These are phyloP conservation scores for Ciborinia camelliae DNA, from an alignment of 2,329 filamentous ascomycete genomes.

Conservation along the genomic window DNA sequence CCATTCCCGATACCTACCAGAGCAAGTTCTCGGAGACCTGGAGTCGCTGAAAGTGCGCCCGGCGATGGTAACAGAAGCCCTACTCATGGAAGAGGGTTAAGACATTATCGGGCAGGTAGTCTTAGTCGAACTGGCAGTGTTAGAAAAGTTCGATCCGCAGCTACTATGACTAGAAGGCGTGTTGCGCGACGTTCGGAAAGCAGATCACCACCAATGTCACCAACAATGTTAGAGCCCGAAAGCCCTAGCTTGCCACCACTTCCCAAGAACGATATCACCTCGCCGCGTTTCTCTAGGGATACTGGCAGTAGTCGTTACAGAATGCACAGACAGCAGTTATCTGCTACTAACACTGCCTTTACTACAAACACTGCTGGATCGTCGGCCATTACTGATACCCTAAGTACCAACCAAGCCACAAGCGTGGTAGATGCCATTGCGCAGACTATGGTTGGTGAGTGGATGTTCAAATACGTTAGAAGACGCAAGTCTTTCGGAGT, in stretches of 20 bases:
- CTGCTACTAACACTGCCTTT: slow-evolving; percentile 51
- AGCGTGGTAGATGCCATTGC: slow-evolving; percentile 95
- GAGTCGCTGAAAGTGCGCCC: slow-evolving; percentile 58
- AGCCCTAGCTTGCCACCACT: slow-evolving; percentile 71
- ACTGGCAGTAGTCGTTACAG: slow-evolving; percentile 44
- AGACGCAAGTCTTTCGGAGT: slow-evolving; percentile 89
- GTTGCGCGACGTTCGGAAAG: slow-evolving; percentile 49
- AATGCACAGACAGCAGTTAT: slow-evolving; percentile 54
- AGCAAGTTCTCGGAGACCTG: slow-evolving; percentile 77
- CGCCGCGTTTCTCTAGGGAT: slow-evolving; percentile 46
- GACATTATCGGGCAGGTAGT: slow-evolving; percentile 55
- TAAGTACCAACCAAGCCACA: slow-evolving; percentile 56
- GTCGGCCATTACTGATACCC: not conserved
- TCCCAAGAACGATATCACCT: slow-evolving; percentile 68
- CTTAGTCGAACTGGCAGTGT: slow-evolving; percentile 61
- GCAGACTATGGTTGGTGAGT: slow-evolving; percentile 97
- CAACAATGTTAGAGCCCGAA: slow-evolving; percentile 63
- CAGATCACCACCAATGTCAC: slow-evolving; percentile 63
- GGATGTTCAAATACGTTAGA: slow-evolving; percentile 90
- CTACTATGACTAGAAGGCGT: slow-evolving; percentile 60
- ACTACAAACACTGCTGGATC: slow-evolving; percentile 32
- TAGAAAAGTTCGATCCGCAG: slow-evolving; percentile 82
- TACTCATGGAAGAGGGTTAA: slow-evolving; percentile 57
- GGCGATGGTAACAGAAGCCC: slow-evolving; percentile 77
- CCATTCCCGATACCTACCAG: slow-evolving; percentile 91